Evolutionary conservation across 2,329 filamentous ascomycete genomes (phyloP).

Genomic region (Talaromyces sp.): DNA sequence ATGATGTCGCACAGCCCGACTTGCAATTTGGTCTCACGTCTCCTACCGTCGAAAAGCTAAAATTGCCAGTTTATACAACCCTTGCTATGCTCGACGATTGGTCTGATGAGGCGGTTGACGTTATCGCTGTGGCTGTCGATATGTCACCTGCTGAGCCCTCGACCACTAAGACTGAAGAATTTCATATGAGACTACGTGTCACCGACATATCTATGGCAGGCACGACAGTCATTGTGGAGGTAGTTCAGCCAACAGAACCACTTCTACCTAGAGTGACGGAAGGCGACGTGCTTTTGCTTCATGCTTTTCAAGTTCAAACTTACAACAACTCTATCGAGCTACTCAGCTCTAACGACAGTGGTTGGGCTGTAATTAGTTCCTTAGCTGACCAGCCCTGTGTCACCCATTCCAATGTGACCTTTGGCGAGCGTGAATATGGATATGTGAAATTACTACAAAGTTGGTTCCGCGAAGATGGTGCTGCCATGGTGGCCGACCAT

Average conservation of each 20-base stretch:
- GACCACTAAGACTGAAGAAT: constrained; percentile 38
- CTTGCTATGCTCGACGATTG: constrained; percentile 43
- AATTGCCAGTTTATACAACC: constrained; percentile 42
- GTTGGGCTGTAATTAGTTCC: constrained; percentile 46
- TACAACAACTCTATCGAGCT: constrained; percentile 40
- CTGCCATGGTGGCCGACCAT: constrained; percentile 34
- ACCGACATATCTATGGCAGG: constrained; percentile 45
- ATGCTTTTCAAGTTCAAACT: constrained; percentile 45
- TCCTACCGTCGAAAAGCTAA: constrained; percentile 9
- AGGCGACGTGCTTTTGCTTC: constrained; percentile 44
- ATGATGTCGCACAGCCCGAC: constrained; percentile 30
- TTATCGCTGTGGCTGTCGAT: constrained; percentile 41
- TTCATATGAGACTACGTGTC: constrained; percentile 39
- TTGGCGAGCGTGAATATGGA: constrained; percentile 34
- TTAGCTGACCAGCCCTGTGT: constrained; percentile 28
- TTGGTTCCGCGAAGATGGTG: constrained; percentile 42
- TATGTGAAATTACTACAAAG: constrained; percentile 34
- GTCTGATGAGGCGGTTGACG: constrained; percentile 39
- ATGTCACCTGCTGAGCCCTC: constrained; percentile 32
- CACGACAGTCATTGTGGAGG: constrained; percentile 37
- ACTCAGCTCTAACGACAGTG: constrained; percentile 40
- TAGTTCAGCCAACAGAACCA: constrained; percentile 40
- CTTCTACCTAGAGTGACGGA: constrained; percentile 36
- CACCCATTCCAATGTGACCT: constrained; percentile 40
- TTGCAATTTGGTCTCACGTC: background rate